Base-by-base conservation (phyloP, 305 asterid genomes). In the Solanum hybrid region DNA sequence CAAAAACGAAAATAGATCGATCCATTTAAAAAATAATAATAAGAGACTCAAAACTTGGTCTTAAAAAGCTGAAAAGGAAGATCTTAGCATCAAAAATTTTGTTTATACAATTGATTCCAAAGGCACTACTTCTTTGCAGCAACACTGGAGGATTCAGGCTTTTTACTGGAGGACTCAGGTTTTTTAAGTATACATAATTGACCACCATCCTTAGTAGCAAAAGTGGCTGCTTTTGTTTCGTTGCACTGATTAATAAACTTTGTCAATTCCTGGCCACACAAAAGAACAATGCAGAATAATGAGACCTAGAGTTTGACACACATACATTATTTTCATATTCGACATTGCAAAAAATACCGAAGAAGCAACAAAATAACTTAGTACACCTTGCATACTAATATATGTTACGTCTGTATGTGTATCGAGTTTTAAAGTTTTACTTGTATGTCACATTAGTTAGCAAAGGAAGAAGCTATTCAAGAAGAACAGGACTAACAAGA, bases 181-280 rank as follows among this genome's bases (percentile, higher is more conserved):
- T 88, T 79, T 91, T 96, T 95, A 42, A 96, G 96, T 66, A 97
- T 93, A 87, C 95, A 92, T 84, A 97, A 91, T 80, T 96, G 96
- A 66, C 99, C 99, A 86, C 99, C 99, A 22, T 97, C 99, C 92
- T 97, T 97, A 89, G 95, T 96, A 66, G 99, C 99, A 89, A 89
- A 87, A 12, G 97, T 94, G n/a, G 98, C 97, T 4, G 98, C 97
- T 93, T 96, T 96, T 79, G 91, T 90, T 94, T 97, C 99, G 85
- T 96, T 97, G 95, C 99, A 96, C 90, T 92, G 73, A 91, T 97
- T 96, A 89, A 97, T 95, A 88, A 97, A 97, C 97, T 96, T 96
- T 91, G 94, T 96, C 91, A 97, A 85, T 91, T 97, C 99, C 99
- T 97, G 94, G 66, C 75, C 76, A 60, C 35, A 51, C 34, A 75